Conservation (phyloP, 805 yeast species). For the Metschnikowia lunata region DNA sequence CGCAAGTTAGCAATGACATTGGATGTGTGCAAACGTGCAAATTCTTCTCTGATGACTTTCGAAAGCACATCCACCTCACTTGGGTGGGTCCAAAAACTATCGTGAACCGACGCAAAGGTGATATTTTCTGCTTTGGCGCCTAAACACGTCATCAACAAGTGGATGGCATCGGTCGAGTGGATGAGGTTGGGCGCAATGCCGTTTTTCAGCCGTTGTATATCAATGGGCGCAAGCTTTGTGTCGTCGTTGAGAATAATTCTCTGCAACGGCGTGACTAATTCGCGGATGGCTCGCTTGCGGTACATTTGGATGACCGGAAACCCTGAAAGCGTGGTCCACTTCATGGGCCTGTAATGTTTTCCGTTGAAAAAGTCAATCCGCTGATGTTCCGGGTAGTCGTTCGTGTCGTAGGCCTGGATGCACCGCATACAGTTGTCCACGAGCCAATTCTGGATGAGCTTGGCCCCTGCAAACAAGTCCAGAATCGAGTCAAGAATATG, state of each 20-base stretch:
- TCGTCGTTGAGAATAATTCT: conserved; percentile 18
- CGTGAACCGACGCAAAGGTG: conserved; percentile 39
- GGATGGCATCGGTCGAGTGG: conserved; percentile 40
- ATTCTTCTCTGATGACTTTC: conserved; percentile 28
- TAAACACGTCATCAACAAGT: conserved; percentile 33
- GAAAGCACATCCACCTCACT: conserved; percentile 26
- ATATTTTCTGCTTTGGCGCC: conserved; percentile 19
- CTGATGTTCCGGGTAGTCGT: conserved; percentile 6
- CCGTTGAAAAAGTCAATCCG: conserved; percentile 20
- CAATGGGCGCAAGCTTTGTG: conserved; percentile 22
- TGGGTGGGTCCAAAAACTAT: conserved; percentile 42
- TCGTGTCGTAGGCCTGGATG: conserved; percentile 22
- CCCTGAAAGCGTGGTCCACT: conserved; percentile 40
- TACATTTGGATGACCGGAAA: conserved; percentile 40
- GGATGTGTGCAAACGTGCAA: conserved; percentile 30
- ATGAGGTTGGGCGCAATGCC: conserved; percentile 43
- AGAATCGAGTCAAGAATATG: conserved; percentile 13
- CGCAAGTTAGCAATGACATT: conserved; percentile 24
- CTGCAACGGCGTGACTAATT: conserved; percentile 23
- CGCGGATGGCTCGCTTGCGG: conserved; percentile 14
- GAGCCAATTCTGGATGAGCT: conserved; percentile 34
- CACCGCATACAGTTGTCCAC: conserved; percentile 27
- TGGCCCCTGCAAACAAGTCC: conserved; percentile 32
- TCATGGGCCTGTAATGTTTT: conserved; percentile 29
- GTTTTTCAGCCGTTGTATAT: conserved; percentile 28